Evolutionary conservation across 768 basidiomycete species (phyloP), one percentile per base, ranked within the genome.

Genomic region (Mycena chlorophos): DNA sequence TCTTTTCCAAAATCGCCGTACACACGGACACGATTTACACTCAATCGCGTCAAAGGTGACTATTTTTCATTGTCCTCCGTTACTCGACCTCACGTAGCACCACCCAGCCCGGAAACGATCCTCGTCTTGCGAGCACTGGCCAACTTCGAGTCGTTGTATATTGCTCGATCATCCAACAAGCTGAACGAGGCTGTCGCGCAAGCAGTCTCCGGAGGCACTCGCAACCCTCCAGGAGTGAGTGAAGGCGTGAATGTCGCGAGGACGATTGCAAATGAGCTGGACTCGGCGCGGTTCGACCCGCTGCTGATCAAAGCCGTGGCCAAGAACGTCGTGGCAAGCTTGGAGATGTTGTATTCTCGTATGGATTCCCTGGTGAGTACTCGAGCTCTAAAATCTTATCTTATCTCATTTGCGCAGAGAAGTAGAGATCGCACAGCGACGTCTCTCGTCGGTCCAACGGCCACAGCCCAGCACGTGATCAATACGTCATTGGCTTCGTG

Each of bases 1-100:
- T 99, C 73, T 99, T 99, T 68, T 85, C 89, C 27, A 94, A 94
- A 69, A 93, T 98, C 50, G 86, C 93, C 2, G 89, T 96, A 12
- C 91, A 98, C 67, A 97, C 97, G 1, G 96, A 98, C 66, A 98
- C 97, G 0, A 75, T 91, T 5, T 98, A 98, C 68, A 87, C 84
- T 0, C 83, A 87, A 50, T 78, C 83, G 0, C 81, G 89, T 48
- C 97, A 99, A 73, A 94, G 91, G 93, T 91, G 51, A 37, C 58
- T 69, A 58, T 27, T 49, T 22, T 28, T 38, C 8, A 49, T 12
- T 23, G 34, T 51, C 27, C n/a, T 52, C 31, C 55, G 39, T 50
- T 31, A 47, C 29, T 37, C 52, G 54, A 17, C 56, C 39, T 17
- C 10, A 57, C 52, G 42, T 27, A 57, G 14, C 27, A 53, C n/a